Conservation (phyloP, 306 rosid genomes). For the Rosa lucieae region DNA sequence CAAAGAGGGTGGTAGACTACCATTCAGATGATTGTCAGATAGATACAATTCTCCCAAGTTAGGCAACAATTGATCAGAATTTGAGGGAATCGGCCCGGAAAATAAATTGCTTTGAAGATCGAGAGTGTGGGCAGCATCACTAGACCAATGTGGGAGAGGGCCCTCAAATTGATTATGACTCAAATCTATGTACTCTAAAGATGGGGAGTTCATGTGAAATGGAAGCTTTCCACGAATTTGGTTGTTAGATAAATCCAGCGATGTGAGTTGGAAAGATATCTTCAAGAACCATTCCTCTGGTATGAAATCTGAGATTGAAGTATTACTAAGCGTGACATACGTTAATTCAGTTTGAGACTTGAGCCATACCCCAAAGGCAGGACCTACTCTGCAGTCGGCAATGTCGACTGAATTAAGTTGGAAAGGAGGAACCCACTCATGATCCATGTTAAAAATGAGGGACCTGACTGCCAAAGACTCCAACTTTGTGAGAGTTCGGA, state of each 20-base stretch:
- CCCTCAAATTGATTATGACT: background rate
- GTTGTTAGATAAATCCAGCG: background rate
- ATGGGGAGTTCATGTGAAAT: background rate
- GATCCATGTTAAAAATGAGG: background rate
- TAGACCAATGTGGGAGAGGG: background rate
- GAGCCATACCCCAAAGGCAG: background rate
- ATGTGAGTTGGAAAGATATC: background rate
- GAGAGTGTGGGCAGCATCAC: no score
- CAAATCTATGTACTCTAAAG: background rate
- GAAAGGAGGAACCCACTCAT: no score
- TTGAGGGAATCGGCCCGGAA: no score
- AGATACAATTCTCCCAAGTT: no score
- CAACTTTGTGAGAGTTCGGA: background rate
- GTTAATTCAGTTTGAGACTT: background rate
- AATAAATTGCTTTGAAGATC: no score
- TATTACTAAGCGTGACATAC: accelerated
- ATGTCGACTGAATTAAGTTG: background rate
- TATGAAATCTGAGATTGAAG: background rate
- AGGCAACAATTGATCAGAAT: no score
- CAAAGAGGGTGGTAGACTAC: no score
- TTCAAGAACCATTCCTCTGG: background rate
- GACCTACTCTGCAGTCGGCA: background rate
- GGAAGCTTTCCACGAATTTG: background rate
- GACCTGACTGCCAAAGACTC: background rate
- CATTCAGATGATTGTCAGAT: no score